Base-by-base conservation (phyloP, 2,329 filamentous ascomycete genomes). In the Aspergillus sp. region DNA sequence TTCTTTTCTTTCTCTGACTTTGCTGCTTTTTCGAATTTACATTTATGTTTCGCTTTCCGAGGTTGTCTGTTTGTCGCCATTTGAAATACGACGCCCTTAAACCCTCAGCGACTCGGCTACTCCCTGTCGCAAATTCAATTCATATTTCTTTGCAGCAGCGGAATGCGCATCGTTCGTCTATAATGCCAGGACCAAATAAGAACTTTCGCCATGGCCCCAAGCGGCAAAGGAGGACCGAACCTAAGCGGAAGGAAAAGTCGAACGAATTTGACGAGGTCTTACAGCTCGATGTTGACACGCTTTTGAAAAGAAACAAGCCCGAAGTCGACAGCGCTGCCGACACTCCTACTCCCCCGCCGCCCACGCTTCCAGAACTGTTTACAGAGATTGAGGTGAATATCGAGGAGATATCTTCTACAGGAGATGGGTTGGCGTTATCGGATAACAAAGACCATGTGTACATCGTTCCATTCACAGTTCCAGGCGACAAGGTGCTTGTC, bases 391-490 rank as follows among this genome's bases (percentile, higher is more conserved):
- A 96, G 53, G 84, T 98, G 41, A 86, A 89, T n/a, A 87, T 98
- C 57, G 75, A 86, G 6, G 85, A 90, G 63, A 81, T 98, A 34
- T 96, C 93, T 0, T 98, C 93, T 0, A 96, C 91, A 0, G 95
- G 95, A 53, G 95, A 98, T 65, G 95, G 91, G 3, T 83, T 99
- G 55, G 95, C 90, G 4, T 80, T 90, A 57, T 83, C 85, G n/a
- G 77, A 85, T 26, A 83, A 85, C 58, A 81, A 80, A n/a, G 78
- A 84, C 55, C 81, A 88, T 77, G 76, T 97, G 72, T 97, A 93
- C 69, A 88, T 95, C 50, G 88, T 98, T 1, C 92, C 93, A 4
- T 99, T 97, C 71, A 84, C 89, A 20, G 83, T 93, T 2, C 93
- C 95, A 0, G 95, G 95, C 30, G 95, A 99, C 73, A 82, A 80